Evolutionary conservation across 2,329 filamentous ascomycete genomes (phyloP), one percentile per base, ranked within the genome.

Genomic region (Pseudogymnoascus sp.): DNA sequence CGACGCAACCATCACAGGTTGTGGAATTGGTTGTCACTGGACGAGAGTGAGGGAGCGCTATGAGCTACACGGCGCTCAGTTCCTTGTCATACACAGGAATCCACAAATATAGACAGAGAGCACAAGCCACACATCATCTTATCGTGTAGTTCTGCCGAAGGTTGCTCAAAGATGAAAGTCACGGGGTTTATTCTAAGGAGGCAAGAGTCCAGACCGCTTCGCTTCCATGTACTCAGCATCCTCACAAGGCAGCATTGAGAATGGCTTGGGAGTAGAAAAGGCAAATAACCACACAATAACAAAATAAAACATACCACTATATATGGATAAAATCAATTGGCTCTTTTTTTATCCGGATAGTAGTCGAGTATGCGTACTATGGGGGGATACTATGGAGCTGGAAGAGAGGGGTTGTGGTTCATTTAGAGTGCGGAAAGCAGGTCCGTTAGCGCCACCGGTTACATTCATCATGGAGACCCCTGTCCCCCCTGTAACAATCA

Each of bases 361-460:
- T 57, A 57, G 8, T 57, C n/a, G 26, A 19, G 9, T 33, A 31
- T 57, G 26, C 23, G n/a, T 8, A 19, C 10, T 19, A 31, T 33
- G 28, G 26, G 28, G 26, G 4, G 42, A 6, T 17, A 57, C 26
- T 57, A 33, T 33, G 10, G 47, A 33, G 47, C 26, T 33, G 10
- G 47, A 19, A 19, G 28, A 57, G 47, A 57, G 47, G 47, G 47
- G 47, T 23, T 57, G 47, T 33, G 47, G 47, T 57, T 57, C 26
- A 57, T 57, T 57, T 57, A 57, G 28, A 57, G 47, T 57, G 47
- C 47, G 47, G 47, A 26, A 57, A 57, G 47, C 47, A 57, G 47
- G 47, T 57, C 47, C 47, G 47, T 57, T 57, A 57, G 47, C 47
- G 47, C 47, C 47, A 33, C 47, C 47, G 47, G 47, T 33, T 57